Evolutionary conservation across 2,329 filamentous ascomycete genomes (phyloP).

Genomic region (Monosporascus sp.): DNA sequence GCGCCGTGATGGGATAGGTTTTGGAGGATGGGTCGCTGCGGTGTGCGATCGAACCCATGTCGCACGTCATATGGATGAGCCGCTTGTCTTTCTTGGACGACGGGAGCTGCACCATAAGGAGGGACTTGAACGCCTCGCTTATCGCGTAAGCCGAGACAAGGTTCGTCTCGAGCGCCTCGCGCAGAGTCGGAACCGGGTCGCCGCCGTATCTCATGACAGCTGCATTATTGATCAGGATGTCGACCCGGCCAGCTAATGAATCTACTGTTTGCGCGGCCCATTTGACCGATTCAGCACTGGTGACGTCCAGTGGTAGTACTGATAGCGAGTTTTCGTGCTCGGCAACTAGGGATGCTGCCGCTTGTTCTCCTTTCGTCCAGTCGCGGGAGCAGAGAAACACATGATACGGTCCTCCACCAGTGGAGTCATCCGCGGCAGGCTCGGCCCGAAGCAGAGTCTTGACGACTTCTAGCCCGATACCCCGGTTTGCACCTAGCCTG

Average conservation of each 20-base stretch:
- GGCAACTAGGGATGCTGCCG: not conserved
- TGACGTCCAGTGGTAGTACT: constrained; percentile 15
- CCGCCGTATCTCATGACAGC: constrained; percentile 5
- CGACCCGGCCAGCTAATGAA: constrained; percentile 9
- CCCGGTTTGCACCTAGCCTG: constrained; percentile 11
- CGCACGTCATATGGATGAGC: constrained; percentile 13
- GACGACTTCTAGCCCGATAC: constrained; percentile 15
- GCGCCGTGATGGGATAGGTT: constrained; percentile 6
- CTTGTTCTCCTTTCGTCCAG: constrained; percentile 6
- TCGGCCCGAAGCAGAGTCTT: constrained; percentile 9
- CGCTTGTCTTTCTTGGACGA: constrained; percentile 10
- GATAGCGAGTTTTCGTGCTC: constrained; percentile 11
- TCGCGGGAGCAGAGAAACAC: constrained; percentile 14
- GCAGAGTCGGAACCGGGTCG: constrained; percentile 10
- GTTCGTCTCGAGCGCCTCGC: constrained; percentile 11
- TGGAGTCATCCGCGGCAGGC: not conserved
- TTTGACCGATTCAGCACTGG: constrained; percentile 7
- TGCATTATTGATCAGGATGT: constrained; percentile 18
- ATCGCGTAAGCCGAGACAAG: constrained; percentile 10
- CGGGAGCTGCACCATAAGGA: constrained; percentile 9
- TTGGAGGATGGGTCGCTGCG: constrained; percentile 4
- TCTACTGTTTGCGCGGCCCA: constrained; percentile 7
- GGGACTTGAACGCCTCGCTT: constrained; percentile 10
- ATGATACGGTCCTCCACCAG: constrained; percentile 12
- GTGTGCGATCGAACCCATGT: constrained; percentile 11